Evolutionary conservation across 2,329 filamentous ascomycete species (phyloP).

Genomic region (Arthrobotrys pseudoclavata): DNA sequence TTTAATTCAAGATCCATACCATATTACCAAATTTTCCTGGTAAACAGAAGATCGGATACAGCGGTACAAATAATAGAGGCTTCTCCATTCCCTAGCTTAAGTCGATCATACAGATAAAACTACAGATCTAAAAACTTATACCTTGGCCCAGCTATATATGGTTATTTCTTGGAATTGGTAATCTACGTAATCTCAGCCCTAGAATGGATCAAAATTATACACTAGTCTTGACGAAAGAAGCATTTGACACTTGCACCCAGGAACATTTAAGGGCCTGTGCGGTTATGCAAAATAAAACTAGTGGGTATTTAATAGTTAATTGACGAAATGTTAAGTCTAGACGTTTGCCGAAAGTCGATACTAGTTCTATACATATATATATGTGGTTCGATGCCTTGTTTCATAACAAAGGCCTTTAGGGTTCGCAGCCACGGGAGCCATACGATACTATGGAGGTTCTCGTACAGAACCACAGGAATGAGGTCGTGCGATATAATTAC

Average conservation of each 20-base stretch:
- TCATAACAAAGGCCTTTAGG: background rate
- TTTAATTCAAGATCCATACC: background rate
- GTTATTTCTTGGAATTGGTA: background rate
- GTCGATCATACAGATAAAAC: background rate
- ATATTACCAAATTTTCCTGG: background rate
- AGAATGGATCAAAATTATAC: conserved; percentile 4
- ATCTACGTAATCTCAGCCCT: too few species aligned
- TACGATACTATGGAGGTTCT: too few species aligned
- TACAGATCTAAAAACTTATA: conserved; percentile 4
- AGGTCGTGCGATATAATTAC: too few species aligned
- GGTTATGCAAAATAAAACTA: background rate
- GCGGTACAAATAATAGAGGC: background rate
- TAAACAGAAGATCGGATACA: background rate
- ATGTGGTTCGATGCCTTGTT: background rate
- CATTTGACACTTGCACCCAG: background rate
- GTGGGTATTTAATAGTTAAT: background rate
- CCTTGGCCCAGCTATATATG: background rate
- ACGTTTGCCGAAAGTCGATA: background rate
- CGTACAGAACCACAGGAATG: too few species aligned
- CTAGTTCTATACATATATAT: too few species aligned
- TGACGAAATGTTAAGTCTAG: background rate
- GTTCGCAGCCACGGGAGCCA: too few species aligned
- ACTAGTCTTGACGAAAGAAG: background rate
- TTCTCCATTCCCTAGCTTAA: background rate
- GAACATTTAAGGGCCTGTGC: background rate